These are phyloP conservation scores for Lachancea cidri DNA, from an alignment of 805 yeast genomes.

Conservation along the genomic window DNA sequence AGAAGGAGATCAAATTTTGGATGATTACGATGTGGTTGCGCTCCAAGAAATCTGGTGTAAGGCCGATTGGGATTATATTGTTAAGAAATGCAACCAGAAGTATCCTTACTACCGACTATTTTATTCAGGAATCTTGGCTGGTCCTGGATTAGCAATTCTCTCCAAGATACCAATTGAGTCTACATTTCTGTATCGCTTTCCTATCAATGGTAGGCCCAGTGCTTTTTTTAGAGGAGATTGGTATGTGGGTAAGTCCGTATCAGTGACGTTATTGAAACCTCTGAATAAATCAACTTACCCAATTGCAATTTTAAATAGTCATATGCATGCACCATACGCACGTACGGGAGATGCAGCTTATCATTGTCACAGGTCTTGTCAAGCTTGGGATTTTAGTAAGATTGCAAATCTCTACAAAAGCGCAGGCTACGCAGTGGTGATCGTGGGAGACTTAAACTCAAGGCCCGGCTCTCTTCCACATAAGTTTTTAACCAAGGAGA, in stretches of 20 bases:
- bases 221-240: slow-evolving; percentile 96
- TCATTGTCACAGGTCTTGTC: slow-evolving; percentile 84
- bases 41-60: slow-evolving; percentile 93
- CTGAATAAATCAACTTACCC: slow-evolving; percentile 43
- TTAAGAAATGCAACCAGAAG: slow-evolving; percentile 36
- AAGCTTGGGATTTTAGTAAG: slow-evolving; percentile 91
- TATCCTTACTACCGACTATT: slow-evolving; percentile 68
- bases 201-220: slow-evolving; percentile 89
- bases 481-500: slow-evolving; percentile 61
- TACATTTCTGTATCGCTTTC: slow-evolving; percentile 76
- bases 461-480: slow-evolving; percentile 83
- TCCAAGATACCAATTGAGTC: slow-evolving; percentile 79
- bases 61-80: slow-evolving; percentile 72
- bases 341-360: slow-evolving; percentile 81
- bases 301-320: slow-evolving; percentile 81
- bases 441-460: slow-evolving; percentile 92
- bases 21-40: slow-evolving; percentile 75
- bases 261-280: slow-evolving; percentile 63
- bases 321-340: slow-evolving; percentile 96
- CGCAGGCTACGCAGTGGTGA: slow-evolving; percentile 79
- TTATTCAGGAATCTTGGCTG: slow-evolving; percentile 79
- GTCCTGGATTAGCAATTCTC: slow-evolving; percentile 86
- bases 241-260: slow-evolving; percentile 90
- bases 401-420: slow-evolving; percentile 53
- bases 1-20: slow-evolving; percentile 4